Percentiles rank a stretch among this genome's conserved stretches.
phyloP scores from a whole-genome alignment of 148 eudicot species.

The Fallopia convolvulus region DNA sequence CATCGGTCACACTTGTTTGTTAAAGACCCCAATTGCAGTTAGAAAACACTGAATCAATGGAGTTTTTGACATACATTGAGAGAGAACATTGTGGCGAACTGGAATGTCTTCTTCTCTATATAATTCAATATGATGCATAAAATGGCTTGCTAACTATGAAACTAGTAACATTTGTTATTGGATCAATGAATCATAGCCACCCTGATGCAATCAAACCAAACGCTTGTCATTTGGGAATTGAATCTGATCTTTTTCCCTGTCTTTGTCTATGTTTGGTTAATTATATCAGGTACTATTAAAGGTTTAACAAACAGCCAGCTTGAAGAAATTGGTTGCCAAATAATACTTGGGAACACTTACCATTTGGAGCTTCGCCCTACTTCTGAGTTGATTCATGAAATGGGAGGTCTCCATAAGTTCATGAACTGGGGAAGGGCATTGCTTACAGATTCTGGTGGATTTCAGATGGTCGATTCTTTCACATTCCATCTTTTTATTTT shows the following conservation, averaged over 20 bases:
- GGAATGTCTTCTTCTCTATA: no score
- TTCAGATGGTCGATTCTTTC: conserved; percentile 65
- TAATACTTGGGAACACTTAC: conserved; percentile 86
- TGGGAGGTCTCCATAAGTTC: conserved; percentile 85
- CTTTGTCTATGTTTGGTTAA: neutral
- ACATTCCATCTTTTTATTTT: conserved; percentile 4
- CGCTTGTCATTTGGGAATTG: neutral
- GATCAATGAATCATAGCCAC: neutral
- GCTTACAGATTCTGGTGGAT: conserved; percentile 95
- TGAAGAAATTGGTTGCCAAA: conserved; percentile 90
- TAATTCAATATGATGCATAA: no score
- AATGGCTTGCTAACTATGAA: no score
- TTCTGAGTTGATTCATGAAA: conserved; percentile 75
- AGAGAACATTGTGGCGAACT: no score
- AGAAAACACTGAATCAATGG: no score
- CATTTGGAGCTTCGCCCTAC: conserved; percentile 90
- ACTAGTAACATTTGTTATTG: neutral
- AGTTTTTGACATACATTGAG: no score
- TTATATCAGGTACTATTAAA: conserved; percentile 60
- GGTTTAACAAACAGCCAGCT: conserved; percentile 79
- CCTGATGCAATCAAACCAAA: neutral
- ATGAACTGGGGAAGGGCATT: conserved; percentile 93
- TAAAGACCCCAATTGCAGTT: no score
- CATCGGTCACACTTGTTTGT: no score
- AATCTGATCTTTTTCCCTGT: conserved; percentile 1